Evolutionary conservation across 495 filamentous ascomycete species (phyloP).

Genomic region (Penicillium mononematosum): DNA sequence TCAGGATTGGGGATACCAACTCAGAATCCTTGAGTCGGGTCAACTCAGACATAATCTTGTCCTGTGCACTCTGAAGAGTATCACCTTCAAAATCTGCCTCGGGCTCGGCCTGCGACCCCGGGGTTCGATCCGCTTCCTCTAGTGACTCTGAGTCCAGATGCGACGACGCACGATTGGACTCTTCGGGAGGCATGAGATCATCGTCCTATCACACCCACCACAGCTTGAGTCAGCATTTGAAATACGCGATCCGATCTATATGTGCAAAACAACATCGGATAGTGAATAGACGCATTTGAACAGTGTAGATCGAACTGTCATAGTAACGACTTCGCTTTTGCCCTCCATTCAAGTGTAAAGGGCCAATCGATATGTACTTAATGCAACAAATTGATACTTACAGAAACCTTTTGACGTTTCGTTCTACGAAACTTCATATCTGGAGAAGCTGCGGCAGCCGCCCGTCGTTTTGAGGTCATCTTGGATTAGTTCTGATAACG

Average conservation of each 20-base stretch:
- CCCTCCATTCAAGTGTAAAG: neutral
- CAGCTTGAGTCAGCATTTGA: constrained; percentile 2
- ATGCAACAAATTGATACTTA: constrained; percentile 39
- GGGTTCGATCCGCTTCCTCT: constrained; percentile 19
- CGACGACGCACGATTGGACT: constrained; percentile 34
- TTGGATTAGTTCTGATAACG: neutral
- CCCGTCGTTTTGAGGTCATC: constrained; percentile 73
- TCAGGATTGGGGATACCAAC: constrained; percentile 39
- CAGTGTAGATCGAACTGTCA: neutral
- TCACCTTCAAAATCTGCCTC: constrained; percentile 59
- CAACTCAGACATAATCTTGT: constrained; percentile 69
- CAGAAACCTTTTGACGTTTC: constrained; percentile 60
- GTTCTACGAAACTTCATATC: constrained; percentile 46
- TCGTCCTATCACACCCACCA: constrained; percentile 21
- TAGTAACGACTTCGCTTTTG: neutral
- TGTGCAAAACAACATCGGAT: neutral
- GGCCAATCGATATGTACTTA: neutral
- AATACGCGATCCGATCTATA: constrained; percentile 3
- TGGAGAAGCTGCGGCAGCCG: constrained; percentile 39
- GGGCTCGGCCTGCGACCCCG: constrained; percentile 43
- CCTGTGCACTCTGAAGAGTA: constrained; percentile 75
- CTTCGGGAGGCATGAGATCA: constrained; percentile 15
- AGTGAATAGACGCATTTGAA: neutral
- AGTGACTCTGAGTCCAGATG: constrained; percentile 37
- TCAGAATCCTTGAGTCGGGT: constrained; percentile 60